Conservation (phyloP, 306 rosid genomes). For the Lagenaria siceraria region DNA sequence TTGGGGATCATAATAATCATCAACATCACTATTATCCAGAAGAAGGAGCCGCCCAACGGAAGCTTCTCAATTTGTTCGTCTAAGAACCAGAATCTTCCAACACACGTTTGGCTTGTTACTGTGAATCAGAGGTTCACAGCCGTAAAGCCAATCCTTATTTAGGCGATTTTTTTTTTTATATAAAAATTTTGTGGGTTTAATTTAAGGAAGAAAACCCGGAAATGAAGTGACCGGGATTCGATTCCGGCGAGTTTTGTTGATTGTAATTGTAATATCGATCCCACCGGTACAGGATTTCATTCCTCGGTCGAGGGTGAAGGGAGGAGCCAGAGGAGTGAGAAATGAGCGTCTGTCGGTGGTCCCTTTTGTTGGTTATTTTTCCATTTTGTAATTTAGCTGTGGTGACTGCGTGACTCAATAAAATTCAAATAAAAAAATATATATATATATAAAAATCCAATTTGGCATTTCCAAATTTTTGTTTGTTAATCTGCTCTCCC, state of each 20-base stretch:
- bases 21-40: neutral
- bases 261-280: constrained; percentile 11
- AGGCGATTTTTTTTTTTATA: neutral
- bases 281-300: constrained; percentile 59
- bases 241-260: constrained; percentile 50
- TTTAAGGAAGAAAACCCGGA: neutral
- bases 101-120: neutral
- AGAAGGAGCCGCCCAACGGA: constrained; percentile 24
- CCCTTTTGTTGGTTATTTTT: neutral
- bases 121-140: constrained; percentile 30
- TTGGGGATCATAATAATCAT: constrained; percentile 21
- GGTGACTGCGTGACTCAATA: constrained; percentile 2
- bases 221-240: neutral
- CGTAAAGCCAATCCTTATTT: neutral
- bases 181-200: neutral
- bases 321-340: constrained; percentile 26
- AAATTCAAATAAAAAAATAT: neutral
- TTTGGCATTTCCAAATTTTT: neutral
- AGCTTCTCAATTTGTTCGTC: constrained; percentile 57
- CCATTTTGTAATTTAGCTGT: neutral
- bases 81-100: constrained; percentile 15
- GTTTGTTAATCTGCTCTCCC: neutral
- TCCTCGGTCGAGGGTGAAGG: constrained; percentile 9
- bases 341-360: constrained; percentile 64
- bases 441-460: too few relatives aligned